A percentile compares a stretch with the other conserved stretches of the same genome.
phyloP scores from a whole-genome alignment of 2,329 filamentous ascomycete species.

The Cordyceps javanica region DNA sequence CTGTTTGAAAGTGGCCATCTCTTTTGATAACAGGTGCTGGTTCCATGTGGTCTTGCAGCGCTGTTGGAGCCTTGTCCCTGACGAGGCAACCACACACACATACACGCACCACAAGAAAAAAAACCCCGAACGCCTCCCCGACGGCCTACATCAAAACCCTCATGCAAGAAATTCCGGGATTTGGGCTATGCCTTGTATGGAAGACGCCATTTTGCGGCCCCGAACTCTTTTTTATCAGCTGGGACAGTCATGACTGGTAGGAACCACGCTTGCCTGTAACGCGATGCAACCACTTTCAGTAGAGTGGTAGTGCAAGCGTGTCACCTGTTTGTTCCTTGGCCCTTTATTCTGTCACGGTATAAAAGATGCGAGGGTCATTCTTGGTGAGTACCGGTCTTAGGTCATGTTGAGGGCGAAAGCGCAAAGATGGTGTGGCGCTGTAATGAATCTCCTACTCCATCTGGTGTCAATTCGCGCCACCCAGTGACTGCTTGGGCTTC shows the following conservation, averaged over 20 bases:
- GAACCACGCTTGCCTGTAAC: no score
- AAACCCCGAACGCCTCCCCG: not conserved
- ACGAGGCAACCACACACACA: no score
- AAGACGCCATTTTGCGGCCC: not conserved
- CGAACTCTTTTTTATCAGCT: no score
- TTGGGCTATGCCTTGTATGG: not conserved
- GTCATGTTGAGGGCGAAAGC: not conserved
- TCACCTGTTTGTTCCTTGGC: no score
- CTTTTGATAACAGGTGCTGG: not conserved
- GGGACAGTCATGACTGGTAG: no score
- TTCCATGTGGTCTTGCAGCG: not conserved
- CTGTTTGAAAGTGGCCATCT: not conserved
- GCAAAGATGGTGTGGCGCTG: not conserved
- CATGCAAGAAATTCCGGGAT: not conserved
- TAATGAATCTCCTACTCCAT: not conserved
- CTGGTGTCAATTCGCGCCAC: not conserved
- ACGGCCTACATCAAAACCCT: slow-evolving; percentile 2
- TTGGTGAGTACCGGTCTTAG: no score
- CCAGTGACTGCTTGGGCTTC: not conserved
- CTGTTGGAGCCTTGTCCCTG: not conserved
- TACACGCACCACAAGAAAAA: not conserved
- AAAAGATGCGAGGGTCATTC: no score
- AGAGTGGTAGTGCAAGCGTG: no score
- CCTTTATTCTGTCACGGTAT: no score
- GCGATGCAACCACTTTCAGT: no score